Evolutionary conservation across 768 basidiomycete genomes (phyloP), one percentile per base, ranked within the genome.

Genomic region (Kwoniella sp.): DNA sequence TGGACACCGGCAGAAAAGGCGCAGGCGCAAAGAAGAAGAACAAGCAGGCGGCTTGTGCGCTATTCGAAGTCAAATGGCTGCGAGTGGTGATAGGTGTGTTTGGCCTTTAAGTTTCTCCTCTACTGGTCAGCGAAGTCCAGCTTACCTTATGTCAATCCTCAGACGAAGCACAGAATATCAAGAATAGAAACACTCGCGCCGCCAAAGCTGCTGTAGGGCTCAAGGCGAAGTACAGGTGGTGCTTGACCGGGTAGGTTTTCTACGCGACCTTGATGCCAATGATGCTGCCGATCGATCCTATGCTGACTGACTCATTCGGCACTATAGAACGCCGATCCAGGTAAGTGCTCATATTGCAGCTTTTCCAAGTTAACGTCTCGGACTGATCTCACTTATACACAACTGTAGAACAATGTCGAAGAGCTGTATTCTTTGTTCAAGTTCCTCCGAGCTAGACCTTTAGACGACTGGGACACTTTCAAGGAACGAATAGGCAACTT

Each of bases 151-250:
- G 13, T 20, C 12, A 20, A 34, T 26, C 56, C 47, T 29, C 63
- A 91, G 93, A 96, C 74, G 93, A 96, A 75, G 93, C 93, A 0
- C 93, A 96, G 77, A 91, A 89, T 72, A 95, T 96, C 83, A 95
- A 94, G 84, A 92, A 93, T 73, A 84, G 86, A 55, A 88, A 84
- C 37, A 90, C 84, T 0, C 90, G 92, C 74, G 86, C 86, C 30
- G 87, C 91, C 4, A 73, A 88, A 38, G 92, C 91, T 0, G 92
- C 91, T 65, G 90, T 87, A 65, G 89, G 84, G 5, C 83, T 95
- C n/a, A 79, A 88, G 53, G 85, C 86, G 15, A 91, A 90, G 73
- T 93, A 85, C 79, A 84, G 90, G 58, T 96, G 93, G 93, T 91
- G 89, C 78, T 81, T 94, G 61, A 93, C 91, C 5, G 93, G 81